Evolutionary conservation across 352 stramenopile species (phyloP).

Genomic region (Phytophthora macrochlamydospora): DNA sequence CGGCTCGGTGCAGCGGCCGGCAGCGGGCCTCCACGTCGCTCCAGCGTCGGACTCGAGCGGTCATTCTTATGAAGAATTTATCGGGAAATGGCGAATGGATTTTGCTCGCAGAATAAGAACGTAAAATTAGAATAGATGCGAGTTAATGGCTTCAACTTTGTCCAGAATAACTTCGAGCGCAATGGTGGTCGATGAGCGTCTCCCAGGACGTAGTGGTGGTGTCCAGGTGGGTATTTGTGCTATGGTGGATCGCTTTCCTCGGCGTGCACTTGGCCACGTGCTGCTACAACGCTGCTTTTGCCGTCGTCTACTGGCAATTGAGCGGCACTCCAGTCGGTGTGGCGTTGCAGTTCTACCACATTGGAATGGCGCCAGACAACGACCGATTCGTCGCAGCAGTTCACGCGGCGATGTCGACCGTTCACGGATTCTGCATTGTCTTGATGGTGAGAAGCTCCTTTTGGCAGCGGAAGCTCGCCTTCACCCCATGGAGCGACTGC

Average conservation of each 20-base stretch:
- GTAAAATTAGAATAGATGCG: no score
- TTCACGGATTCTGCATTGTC: constrained; percentile 14
- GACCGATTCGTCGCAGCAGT: constrained; percentile 5
- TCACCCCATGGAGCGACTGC: constrained; percentile 1
- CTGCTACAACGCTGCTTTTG: constrained; percentile 1
- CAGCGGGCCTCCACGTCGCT: constrained; percentile 66
- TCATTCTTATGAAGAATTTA: constrained; percentile 11
- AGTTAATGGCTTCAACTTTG: no score
- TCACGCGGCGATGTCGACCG: constrained; percentile 15
- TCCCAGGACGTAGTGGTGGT: neutral
- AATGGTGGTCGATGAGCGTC: neutral
- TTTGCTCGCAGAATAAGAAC: no score
- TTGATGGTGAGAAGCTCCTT: neutral
- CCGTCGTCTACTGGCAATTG: constrained; percentile 6
- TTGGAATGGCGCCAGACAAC: constrained; percentile 9
- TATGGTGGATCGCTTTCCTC: neutral
- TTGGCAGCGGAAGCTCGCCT: neutral
- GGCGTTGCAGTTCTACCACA: constrained; percentile 4
- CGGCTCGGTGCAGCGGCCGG: constrained; percentile 33
- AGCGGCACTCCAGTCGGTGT: neutral
- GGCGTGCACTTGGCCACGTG: neutral
- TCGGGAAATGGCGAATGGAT: neutral
- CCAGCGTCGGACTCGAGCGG: constrained; percentile 66
- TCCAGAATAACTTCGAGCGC: no score
- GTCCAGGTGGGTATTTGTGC: neutral